Conservation (phyloP, 2,329 filamentous ascomycete genomes). For the Aureobasidium namibiae region DNA sequence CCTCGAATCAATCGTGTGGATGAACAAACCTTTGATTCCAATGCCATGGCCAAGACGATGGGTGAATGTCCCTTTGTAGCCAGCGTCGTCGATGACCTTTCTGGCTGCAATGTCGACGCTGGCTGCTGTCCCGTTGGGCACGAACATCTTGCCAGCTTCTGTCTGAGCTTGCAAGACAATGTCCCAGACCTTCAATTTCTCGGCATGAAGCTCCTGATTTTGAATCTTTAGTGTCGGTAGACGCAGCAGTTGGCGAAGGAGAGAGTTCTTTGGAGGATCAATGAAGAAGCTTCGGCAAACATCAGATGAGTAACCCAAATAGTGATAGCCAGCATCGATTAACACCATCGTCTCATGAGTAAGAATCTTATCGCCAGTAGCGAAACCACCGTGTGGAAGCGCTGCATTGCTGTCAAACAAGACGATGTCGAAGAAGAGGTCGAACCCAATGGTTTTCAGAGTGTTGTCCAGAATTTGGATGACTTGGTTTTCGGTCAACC, state of each 20-base stretch:
- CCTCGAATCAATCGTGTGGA: too few species aligned
- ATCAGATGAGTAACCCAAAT: constrained; percentile 55
- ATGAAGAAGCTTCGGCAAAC: constrained; percentile 55
- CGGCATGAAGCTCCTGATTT: constrained; percentile 21
- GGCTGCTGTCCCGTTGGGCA: constrained; percentile 46
- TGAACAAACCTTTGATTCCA: constrained; percentile 46
- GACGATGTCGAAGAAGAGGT: constrained; percentile 56
- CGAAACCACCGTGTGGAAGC: constrained; percentile 47
- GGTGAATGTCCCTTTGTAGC: constrained; percentile 52
- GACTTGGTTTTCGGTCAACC: constrained; percentile 52
- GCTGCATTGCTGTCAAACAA: constrained; percentile 51
- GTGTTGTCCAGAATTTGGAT: constrained; percentile 48
- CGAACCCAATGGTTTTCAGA: constrained; percentile 45
- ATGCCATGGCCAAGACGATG: constrained; percentile 58
- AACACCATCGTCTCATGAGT: constrained; percentile 50
- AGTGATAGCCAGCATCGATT: constrained; percentile 53
- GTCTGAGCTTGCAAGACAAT: constrained; percentile 56
- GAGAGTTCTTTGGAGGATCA: constrained; percentile 12
- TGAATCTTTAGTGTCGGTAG: constrained; percentile 9
- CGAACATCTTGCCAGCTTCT: constrained; percentile 44
- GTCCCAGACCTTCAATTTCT: constrained; percentile 52
- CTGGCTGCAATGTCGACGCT: constrained; percentile 54
- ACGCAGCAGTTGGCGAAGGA: not conserved
- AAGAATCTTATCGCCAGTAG: constrained; percentile 42
- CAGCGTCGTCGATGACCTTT: constrained; percentile 47